These are phyloP conservation scores for Hordeum marinum DNA, from an alignment of 176 grass and related monocot species.

Conservation along the genomic window DNA sequence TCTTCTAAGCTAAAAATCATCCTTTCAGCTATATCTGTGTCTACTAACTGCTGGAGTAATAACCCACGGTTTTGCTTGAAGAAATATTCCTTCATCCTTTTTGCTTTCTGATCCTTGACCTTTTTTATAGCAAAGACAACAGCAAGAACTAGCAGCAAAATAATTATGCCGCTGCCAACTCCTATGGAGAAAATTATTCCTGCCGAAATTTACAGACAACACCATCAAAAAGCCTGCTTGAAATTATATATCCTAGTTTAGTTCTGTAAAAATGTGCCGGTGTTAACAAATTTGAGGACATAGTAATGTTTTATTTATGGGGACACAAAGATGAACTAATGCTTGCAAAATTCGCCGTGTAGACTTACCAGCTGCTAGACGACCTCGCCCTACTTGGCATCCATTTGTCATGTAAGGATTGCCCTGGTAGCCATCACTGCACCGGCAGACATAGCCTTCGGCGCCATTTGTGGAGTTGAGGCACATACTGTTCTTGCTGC, in stretches of 20 bases:
- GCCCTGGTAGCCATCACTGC: conserved; percentile 39
- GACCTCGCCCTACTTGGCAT: not conserved
- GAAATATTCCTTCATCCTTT: conserved; percentile 35
- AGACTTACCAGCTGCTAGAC: conserved; percentile 15
- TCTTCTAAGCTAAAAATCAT: conserved; percentile 59
- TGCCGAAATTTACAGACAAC: not conserved
- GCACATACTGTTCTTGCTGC: conserved; percentile 29
- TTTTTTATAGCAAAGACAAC: conserved; percentile 21
- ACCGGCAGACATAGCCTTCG: conserved; percentile 42
- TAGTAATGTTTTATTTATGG: not conserved
- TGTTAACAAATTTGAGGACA: not conserved
- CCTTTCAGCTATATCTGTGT: conserved; percentile 48
- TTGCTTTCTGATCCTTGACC: conserved; percentile 27
- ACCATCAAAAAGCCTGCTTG: not conserved
- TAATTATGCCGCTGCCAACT: conserved; percentile 21
- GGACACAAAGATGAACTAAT: not conserved
- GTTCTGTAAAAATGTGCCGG: not conserved
- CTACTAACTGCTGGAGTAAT: conserved; percentile 41
- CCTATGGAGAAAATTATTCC: conserved; percentile 24
- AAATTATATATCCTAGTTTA: not conserved
- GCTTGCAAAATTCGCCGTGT: not conserved
- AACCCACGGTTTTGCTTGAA: conserved; percentile 54
- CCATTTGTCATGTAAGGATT: conserved; percentile 45
- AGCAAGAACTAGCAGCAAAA: conserved; percentile 35
- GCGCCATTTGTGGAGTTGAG: conserved; percentile 17